Evolutionary conservation across 352 stramenopile species (phyloP), one percentile per base, ranked within the genome.

Genomic region (Phytophthora capsici): DNA sequence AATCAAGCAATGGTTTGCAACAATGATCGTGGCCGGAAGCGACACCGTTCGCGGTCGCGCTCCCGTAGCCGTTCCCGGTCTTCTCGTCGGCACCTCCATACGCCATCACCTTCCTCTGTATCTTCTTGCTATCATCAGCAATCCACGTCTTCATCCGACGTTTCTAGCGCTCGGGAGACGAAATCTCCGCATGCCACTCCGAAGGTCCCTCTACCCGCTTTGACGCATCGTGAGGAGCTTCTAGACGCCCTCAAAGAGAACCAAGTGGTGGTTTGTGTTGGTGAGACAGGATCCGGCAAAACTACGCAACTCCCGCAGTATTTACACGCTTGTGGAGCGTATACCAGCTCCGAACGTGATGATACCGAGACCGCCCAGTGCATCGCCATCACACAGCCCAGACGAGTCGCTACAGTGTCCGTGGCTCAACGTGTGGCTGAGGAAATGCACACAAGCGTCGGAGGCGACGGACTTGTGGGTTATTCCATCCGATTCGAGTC

Each of bases 401-500:
- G 98, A 28, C 91, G 98, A 47, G 97, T 99, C 5, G 98, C 98
- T 26, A 98, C 98, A 12, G 98, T 99, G 74, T 94, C 90, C 8
- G 97, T 99, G 9, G 98, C 98, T 0, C 86, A 98, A 46, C 96
- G 98, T 55, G 98, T 99, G 2, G 92, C 97, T 2, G 73, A 99
- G 52, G 98, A 99, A 73, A 98, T 99, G 86, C 90, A 94, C 52
- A 75, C 73, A 20, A 28, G 53, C 5, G 71, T 80, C 2, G 79
- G 77, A 38, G 57, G 51, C 0, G 74, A 53, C 48, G 69, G 69
- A 32, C 12, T 72, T 17, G 85, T 99, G 12, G 97, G 98, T 9
- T 99, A 99, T 66, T 89, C 92, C 23, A 99, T 99, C 71, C 91
- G 98, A 22, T 99, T 99, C 66, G 98, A 99, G 75, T 98, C 98